Conservation (phyloP, 495 filamentous ascomycete genomes). For the Cryomyces minteri region DNA sequence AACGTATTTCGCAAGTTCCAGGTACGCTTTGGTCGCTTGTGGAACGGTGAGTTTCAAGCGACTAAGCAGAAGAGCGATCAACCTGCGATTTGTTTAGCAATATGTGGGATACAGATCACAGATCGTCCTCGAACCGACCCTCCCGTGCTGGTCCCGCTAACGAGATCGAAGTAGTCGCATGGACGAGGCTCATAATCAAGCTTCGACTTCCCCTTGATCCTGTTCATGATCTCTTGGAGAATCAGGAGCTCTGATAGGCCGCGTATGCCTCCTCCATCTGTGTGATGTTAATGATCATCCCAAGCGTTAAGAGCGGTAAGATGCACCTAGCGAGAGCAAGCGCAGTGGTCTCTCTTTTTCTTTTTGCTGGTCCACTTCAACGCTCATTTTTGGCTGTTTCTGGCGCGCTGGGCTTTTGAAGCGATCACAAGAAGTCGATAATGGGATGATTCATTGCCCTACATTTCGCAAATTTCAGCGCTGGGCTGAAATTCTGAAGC, state of each 20-base stretch:
- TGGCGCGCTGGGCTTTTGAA: too few relatives aligned
- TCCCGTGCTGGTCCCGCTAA: constrained; percentile 7
- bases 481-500: too few relatives aligned
- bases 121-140: constrained; percentile 1
- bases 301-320: too few relatives aligned
- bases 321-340: constrained; percentile 3
- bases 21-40: constrained; percentile 5
- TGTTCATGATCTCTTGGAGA: constrained; percentile 5
- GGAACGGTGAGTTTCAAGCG: constrained; percentile 6
- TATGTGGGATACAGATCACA: background rate
- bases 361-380: too few relatives aligned
- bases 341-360: background rate
- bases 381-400: too few relatives aligned
- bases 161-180: constrained; percentile 8
- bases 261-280: constrained; percentile 8
- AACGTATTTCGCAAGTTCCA: constrained; percentile 1
- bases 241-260: constrained; percentile 5
- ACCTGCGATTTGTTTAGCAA: background rate
- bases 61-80: constrained; percentile 11
- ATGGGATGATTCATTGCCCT: too few relatives aligned
- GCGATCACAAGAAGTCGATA: too few relatives aligned
- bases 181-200: background rate
- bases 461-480: too few relatives aligned
- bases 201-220: background rate
- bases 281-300: too few relatives aligned